Evolutionary conservation across 1,284 basidiomycete genomes (phyloP).

Genomic region (Mycosarcoma mackinlayi): DNA sequence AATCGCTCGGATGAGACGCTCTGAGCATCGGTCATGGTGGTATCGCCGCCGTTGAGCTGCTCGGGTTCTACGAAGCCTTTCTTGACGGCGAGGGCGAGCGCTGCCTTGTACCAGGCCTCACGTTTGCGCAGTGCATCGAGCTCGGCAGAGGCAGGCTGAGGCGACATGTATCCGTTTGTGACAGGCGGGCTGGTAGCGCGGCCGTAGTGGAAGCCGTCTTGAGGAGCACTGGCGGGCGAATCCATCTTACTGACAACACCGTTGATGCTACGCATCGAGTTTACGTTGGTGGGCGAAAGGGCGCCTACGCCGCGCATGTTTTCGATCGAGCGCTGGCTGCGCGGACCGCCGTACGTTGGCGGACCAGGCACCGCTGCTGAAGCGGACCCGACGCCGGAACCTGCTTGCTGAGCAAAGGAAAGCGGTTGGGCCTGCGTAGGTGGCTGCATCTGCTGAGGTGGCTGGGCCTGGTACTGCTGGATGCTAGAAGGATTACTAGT

Average conservation of each 20-base stretch:
- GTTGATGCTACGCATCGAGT: constrained; percentile 53
- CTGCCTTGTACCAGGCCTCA: constrained; percentile 86
- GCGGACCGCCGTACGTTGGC: constrained; percentile 45
- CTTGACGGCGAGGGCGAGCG: constrained; percentile 80
- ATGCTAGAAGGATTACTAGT: constrained; percentile 23
- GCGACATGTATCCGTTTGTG: constrained; percentile 44
- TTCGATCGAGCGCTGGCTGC: constrained; percentile 59
- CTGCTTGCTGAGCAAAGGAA: constrained; percentile 25
- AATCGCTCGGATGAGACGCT: constrained; percentile 36
- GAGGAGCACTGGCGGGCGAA: constrained; percentile 41
- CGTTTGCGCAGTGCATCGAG: constrained; percentile 81
- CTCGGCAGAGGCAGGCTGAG: constrained; percentile 71
- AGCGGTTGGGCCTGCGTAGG: constrained; percentile 18
- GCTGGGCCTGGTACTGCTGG: constrained; percentile 30
- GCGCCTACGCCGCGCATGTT: constrained; percentile 54
- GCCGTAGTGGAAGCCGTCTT: constrained; percentile 62
- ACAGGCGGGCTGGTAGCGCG: constrained; percentile 33
- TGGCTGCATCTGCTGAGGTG: constrained; percentile 16
- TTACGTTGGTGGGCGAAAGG: constrained; percentile 39
- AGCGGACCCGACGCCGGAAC: constrained; percentile 7
- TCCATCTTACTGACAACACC: constrained; percentile 51
- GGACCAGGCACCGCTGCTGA: constrained; percentile 18
- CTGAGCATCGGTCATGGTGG: constrained; percentile 38
- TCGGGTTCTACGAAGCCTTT: constrained; percentile 83
- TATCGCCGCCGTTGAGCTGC: constrained; percentile 50